phyloP scores from a whole-genome alignment of 139 green algal species.

The Microglena sp. region DNA sequence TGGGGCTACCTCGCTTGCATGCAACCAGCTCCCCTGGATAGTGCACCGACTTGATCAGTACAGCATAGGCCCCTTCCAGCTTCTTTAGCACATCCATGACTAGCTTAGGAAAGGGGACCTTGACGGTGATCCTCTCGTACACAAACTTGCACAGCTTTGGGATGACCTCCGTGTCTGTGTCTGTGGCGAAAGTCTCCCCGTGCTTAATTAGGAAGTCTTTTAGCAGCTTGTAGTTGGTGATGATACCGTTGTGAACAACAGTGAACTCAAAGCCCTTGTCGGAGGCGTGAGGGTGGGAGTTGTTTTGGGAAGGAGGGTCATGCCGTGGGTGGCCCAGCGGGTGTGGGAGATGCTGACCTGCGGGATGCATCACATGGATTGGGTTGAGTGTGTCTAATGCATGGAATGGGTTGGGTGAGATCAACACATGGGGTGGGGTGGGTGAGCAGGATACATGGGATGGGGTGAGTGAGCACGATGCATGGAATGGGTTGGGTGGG shows the following conservation, averaged over 20 bases:
- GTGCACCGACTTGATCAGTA: constrained; percentile 90
- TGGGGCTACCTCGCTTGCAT: constrained; percentile 79
- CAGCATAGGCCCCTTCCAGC: constrained; percentile 92
- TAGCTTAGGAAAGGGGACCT: constrained; percentile 66
- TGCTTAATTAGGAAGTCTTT: constrained; percentile 82
- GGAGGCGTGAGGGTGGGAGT: constrained; percentile 84
- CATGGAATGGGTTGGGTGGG: neutral
- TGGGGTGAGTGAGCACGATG: neutral
- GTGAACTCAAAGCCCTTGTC: constrained; percentile 76
- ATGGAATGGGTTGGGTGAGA: neutral
- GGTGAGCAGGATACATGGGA: neutral
- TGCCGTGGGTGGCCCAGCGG: constrained; percentile 95
- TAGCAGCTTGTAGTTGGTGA: constrained; percentile 94
- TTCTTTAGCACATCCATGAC: constrained; percentile 63
- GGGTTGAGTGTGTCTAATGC: neutral
- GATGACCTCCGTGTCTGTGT: constrained; percentile 99
- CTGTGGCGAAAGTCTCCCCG: constrained; percentile 83
- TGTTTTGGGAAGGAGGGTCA: constrained; percentile 54
- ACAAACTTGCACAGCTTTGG: constrained; percentile 96
- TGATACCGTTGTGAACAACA: constrained; percentile 99
- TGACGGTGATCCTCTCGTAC: constrained; percentile 54
- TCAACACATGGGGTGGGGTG: neutral
- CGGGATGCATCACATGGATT: constrained; percentile 37
- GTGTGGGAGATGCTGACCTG: constrained; percentile 93
- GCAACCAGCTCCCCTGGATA: constrained; percentile 95